A percentile compares a stretch with the other conserved stretches of the same genome.
These are phyloP conservation scores for Ophiorrhiza pumila DNA, from an alignment of 257 asterid genomes.

Conservation along the genomic window DNA sequence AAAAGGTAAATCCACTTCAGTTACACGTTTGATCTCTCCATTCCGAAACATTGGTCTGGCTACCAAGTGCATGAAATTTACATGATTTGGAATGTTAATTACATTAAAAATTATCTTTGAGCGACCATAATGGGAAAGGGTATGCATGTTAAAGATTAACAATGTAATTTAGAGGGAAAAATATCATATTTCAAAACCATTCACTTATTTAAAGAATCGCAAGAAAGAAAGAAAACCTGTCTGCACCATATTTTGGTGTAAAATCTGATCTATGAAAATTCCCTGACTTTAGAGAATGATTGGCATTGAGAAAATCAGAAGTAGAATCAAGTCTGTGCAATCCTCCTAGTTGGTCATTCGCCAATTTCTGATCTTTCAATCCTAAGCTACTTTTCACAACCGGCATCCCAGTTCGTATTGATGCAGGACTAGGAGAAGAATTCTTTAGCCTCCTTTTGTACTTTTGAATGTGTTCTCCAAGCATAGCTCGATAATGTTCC, in stretches of 20 bases:
- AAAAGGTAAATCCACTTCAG: background rate
- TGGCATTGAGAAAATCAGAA: conserved; percentile 49
- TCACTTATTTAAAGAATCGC: background rate
- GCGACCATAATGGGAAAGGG: background rate
- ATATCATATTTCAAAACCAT: background rate
- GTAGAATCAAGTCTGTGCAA: conserved; percentile 56
- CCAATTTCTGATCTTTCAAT: conserved; percentile 55
- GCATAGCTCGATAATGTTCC: conserved; percentile 86
- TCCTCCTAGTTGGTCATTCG: conserved; percentile 60
- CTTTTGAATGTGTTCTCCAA: conserved; percentile 88
- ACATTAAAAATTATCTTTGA: background rate
- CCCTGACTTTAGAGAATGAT: conserved; percentile 51
- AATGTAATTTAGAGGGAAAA: background rate
- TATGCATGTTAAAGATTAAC: background rate
- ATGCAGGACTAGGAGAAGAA: conserved; percentile 53
- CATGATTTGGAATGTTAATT: background rate
- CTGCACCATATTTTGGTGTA: conserved; percentile 55
- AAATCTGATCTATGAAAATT: conserved; percentile 51
- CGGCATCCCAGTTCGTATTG: conserved; percentile 42
- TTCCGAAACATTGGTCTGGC: background rate
- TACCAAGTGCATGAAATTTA: background rate
- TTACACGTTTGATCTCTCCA: background rate
- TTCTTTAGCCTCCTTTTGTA: conserved; percentile 71
- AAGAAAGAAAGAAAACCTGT: conserved; percentile 52
- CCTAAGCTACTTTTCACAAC: conserved; percentile 41